phyloP scores from a whole-genome alignment of 176 grass and related monocot species.

The Raddia distichophylla region DNA sequence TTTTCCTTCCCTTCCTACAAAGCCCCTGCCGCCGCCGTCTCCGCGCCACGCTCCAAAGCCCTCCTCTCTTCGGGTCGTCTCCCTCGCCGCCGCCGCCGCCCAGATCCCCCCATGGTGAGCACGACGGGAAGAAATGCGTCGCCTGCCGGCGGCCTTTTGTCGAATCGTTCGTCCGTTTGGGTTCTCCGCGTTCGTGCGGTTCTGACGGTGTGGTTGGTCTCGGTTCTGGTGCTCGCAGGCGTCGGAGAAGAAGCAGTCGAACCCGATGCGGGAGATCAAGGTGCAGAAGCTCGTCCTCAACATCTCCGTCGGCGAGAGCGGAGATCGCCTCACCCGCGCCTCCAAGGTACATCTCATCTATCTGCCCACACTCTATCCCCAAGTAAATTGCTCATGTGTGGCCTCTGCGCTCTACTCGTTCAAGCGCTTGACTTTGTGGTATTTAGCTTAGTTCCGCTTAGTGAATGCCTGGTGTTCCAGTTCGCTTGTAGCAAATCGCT shows the following conservation, averaged over 20 bases:
- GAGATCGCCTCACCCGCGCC: constrained; percentile 81
- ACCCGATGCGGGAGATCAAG: constrained; percentile 87
- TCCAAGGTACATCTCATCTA: constrained; percentile 52
- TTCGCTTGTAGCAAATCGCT: neutral
- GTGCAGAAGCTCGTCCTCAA: constrained; percentile 88
- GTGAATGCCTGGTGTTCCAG: neutral
- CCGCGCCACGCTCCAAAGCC: constrained; percentile 5
- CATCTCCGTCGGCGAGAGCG: constrained; percentile 92
- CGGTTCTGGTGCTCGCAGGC: constrained; percentile 46
- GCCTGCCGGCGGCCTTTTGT: neutral
- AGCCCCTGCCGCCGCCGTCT: constrained; percentile 30
- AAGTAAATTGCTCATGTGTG: neutral
- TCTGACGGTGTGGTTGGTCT: constrained; percentile 17
- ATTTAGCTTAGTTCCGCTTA: neutral
- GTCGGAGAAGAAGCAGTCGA: constrained; percentile 79
- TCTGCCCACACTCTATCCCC: neutral
- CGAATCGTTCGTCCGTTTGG: neutral
- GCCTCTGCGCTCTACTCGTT: neutral
- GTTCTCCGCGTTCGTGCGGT: neutral
- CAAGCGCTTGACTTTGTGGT: neutral
- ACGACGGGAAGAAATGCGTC: neutral
- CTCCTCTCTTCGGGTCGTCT: neutral
- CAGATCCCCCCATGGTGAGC: constrained; percentile 54
- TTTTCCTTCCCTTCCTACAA: constrained; percentile 31
- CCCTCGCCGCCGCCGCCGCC: neutral